phyloP scores from a whole-genome alignment of 208 protist species.

The Trypanosoma boissoni region DNA sequence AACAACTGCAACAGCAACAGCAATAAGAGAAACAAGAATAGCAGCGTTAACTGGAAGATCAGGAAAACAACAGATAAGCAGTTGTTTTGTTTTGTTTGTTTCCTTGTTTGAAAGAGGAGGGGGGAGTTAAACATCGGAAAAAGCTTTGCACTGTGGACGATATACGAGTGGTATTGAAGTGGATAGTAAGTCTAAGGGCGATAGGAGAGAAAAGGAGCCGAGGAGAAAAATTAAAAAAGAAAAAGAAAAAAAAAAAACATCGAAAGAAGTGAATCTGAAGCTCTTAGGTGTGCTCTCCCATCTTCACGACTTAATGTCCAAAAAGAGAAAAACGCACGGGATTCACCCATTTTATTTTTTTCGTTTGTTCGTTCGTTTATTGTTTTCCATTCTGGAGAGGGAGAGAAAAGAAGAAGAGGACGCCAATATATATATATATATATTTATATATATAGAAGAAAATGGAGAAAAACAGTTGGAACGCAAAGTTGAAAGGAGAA shows the following conservation, averaged over 20 bases:
- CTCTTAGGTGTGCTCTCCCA: too few species aligned
- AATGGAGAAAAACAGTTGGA: too few species aligned
- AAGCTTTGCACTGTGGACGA: background rate
- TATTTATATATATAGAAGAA: too few species aligned
- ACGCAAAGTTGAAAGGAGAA: too few species aligned
- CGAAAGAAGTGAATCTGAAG: background rate
- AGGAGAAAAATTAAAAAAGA: background rate
- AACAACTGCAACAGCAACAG: background rate
- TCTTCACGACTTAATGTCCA: too few species aligned
- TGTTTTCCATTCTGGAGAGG: too few species aligned
- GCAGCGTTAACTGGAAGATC: background rate
- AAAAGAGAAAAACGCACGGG: too few species aligned
- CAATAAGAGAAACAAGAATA: background rate
- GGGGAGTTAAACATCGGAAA: too few species aligned
- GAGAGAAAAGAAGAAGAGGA: background rate
- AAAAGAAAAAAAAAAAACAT: constrained; percentile 1
- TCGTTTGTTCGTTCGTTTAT: too few species aligned
- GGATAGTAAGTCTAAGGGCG: background rate
- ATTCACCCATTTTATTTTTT: too few species aligned
- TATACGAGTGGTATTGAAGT: background rate
- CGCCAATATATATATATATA: too few species aligned
- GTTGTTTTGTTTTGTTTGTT: background rate
- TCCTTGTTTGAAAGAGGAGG: too few species aligned
- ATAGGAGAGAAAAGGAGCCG: background rate
- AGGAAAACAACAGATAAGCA: background rate